Evolutionary conservation across 192 early-diverging fungal species (phyloP).

Genomic region (Dissophora globulifera): DNA sequence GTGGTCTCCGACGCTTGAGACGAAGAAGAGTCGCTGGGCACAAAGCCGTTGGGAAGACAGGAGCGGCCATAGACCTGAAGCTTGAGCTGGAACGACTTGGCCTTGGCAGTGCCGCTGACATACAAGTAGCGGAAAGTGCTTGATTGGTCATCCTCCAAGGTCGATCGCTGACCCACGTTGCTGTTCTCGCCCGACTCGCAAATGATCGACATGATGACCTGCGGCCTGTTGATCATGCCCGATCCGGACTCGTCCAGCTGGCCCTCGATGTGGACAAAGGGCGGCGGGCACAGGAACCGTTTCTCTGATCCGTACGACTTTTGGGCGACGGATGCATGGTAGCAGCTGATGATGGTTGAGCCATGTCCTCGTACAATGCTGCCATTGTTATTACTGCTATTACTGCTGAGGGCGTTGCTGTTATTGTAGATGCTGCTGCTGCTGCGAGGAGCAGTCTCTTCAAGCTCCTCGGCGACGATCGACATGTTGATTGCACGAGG

Average conservation of each 20-base stretch:
- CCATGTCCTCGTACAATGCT: constrained; percentile 19
- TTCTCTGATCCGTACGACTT: constrained; percentile 96
- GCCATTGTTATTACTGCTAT: constrained; percentile 31
- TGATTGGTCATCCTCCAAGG: constrained; percentile 62
- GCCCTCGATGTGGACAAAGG: constrained; percentile 68
- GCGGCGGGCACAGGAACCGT: constrained; percentile 84
- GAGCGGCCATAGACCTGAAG: constrained; percentile 65
- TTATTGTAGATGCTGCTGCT: neutral
- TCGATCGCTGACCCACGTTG: constrained; percentile 59
- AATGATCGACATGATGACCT: constrained; percentile 71
- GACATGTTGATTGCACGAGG: constrained; percentile 26
- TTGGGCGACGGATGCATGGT: constrained; percentile 87
- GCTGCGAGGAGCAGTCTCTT: neutral
- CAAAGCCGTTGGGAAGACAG: constrained; percentile 43
- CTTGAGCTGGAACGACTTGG: constrained; percentile 79
- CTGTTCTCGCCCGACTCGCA: constrained; percentile 68
- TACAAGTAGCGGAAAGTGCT: constrained; percentile 82
- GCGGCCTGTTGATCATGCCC: constrained; percentile 61
- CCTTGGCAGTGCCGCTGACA: constrained; percentile 82
- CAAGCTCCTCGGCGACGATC: constrained; percentile 22
- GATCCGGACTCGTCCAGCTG: constrained; percentile 51
- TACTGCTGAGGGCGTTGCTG: too few species aligned
- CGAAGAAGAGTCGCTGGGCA: constrained; percentile 14
- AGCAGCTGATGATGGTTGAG: constrained; percentile 76
- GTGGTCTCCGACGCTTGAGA: neutral